Evolutionary conservation across 768 basidiomycete genomes (phyloP), one percentile per base, ranked within the genome.

Genomic region (Rubroboletus satanas): DNA sequence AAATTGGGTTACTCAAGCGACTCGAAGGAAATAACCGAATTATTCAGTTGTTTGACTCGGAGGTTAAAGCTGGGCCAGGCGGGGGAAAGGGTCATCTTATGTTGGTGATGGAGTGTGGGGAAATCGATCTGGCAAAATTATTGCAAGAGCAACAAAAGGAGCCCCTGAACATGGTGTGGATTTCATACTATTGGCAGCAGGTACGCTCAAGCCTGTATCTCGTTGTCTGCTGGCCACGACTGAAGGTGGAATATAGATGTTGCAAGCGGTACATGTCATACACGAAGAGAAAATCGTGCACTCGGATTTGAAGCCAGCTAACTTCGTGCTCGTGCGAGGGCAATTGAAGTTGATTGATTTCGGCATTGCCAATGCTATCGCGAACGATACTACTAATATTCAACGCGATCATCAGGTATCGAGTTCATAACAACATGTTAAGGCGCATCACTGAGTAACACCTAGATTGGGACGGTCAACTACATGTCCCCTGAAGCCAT

Each of bases 401-500:
- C 93, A 96, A 60, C 81, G 96, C 53, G 96, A 99, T 62, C 90
- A 93, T 66, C 93, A 95, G 82, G 93, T 92, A 62, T 29, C 73
- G 28, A 43, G 8, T 38, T 50, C 35, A 36, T 39, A 23, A 14
- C 23, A 36, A 7, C 29, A 23, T 44, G 26, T 18, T 41, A 21
- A 29, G 17, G 5, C 5, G 31, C 51, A 28, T 52, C 14, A 35
- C 53, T 48, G 37, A 54, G 21, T 46, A 39, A 38, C 26, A 15
- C 63, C 18, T 63, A 96, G 90, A 88, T 99, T 61, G 96, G 96
- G 3, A 96, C 94, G 1, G 89, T 97, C 36, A 99, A 99, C 66
- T 99, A 96, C 69, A 99, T 99, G 96, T 94, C 93, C 51, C 96
- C 96, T 0, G 96, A 99, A 71, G 93, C 96, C 12, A 93, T 99